Base-by-base conservation (phyloP, 108 stramenopile genomes). In the Chaetoceros tenuissimus region DNA sequence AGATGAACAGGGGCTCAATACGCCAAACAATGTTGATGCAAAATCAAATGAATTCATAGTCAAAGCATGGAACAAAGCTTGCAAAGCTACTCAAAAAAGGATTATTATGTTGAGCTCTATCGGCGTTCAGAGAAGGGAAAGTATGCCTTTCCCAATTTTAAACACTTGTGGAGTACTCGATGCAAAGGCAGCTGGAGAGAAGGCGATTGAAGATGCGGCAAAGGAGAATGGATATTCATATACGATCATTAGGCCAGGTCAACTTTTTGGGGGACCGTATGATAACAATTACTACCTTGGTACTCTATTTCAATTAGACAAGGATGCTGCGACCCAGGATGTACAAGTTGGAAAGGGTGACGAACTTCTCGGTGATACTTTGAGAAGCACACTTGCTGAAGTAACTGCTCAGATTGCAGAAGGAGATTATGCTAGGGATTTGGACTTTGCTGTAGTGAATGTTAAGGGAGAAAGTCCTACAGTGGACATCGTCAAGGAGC, bases 131-230 rank as follows among this genome's bases (percentile, higher is more conserved):
- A 63, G 85, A 22, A 52, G 66, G 20, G 71, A 69, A 31, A 24
- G 58, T n/a, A 70, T 87, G 73, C 89, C 89, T 22, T 91, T 82
- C 67, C 53, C 65, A 0, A 77, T 91, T 47, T 53, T 91, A 26
- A 91, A 91, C 69, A 70, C 79, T 0, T 85, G 71, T 57, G 85
- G 89, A 18, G 89, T 91, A 3, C 62, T 87, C 43, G 77, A 80
- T 60, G 81, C 85, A 48, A 84, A 87, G 62, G 63, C 66, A 7
- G 56, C 54, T 21, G 85, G 76, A 47, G 89, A 87, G 63, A 68
- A 60, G 16, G 68, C 83, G 0, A 30, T 90, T 24, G 48, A 60
- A 45, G 40, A 43, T 18, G 48, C 62, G 8, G 77, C 77, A 17
- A 25, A 24, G 17, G 46, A 48, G 43, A 51, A 27, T 10, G 73